phyloP scores from a whole-genome alignment of 176 grass and related monocot species.

The Miscanthus lutarioriparius region DNA sequence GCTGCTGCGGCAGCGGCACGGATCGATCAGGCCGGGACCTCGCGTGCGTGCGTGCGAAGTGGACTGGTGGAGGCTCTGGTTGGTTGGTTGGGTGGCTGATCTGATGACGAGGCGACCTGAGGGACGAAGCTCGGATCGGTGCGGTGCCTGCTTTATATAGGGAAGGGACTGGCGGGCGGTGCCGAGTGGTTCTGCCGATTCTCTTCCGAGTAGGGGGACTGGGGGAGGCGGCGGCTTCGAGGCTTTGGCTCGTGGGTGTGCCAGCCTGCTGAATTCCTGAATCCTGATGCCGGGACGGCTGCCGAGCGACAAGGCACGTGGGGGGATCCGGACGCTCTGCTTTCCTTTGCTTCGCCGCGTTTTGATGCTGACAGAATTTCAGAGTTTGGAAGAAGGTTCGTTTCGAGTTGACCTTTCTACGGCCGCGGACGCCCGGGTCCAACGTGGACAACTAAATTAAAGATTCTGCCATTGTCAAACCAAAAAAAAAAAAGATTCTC shows the following conservation, averaged over 20 bases:
- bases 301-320: background rate
- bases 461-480: background rate
- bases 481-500: background rate
- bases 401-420: background rate
- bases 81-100: background rate
- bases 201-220: background rate
- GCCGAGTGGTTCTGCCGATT: background rate
- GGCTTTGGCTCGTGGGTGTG: background rate
- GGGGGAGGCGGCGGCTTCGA: background rate
- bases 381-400: background rate
- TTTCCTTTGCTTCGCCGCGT: slow-evolving; percentile 31
- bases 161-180: background rate
- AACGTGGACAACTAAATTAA: background rate
- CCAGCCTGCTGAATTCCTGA: background rate
- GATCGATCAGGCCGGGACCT: background rate
- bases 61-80: background rate
- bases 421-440: background rate
- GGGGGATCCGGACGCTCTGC: background rate
- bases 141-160: background rate
- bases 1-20: no score
- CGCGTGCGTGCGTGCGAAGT: no score
- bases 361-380: background rate
- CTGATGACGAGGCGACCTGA: background rate
- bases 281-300: background rate
- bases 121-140: background rate